phyloP scores from a whole-genome alignment of 495 filamentous ascomycete species.

The Xylaria telfairii region DNA sequence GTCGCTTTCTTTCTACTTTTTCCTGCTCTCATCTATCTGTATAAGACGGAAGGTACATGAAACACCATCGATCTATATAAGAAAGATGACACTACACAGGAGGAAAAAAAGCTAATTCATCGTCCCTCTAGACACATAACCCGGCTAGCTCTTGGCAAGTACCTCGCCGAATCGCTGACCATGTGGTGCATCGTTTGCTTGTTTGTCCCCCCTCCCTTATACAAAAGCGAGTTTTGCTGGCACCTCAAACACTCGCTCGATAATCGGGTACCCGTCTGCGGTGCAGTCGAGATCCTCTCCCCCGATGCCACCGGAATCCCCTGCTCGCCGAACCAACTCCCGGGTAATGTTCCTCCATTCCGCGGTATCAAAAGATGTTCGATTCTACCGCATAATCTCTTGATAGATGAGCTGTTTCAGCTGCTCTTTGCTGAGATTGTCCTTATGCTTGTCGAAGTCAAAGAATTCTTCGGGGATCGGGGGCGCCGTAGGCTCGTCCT shows the following conservation, averaged over 20 bases:
- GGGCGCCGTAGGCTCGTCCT: conserved; percentile 95
- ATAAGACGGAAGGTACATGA: not conserved
- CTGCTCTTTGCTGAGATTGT: conserved; percentile 97
- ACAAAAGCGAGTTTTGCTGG: conserved; percentile 15
- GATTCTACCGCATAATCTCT: conserved; percentile 92
- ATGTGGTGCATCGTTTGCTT: conserved; percentile 13
- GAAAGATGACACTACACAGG: conserved; percentile 1
- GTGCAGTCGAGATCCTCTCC: not conserved
- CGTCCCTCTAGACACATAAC: not conserved
- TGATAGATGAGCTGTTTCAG: conserved; percentile 96
- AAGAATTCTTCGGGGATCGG: conserved; percentile 99
- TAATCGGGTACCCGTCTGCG: not conserved
- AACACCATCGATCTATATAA: not conserved
- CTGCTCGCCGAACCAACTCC: conserved; percentile 6
- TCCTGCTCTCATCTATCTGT: not conserved
- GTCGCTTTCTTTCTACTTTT: conserved; percentile 14
- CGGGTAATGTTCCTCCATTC: not conserved
- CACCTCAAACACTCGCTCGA: conserved; percentile 19
- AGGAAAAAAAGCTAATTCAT: not conserved
- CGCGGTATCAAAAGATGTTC: not conserved
- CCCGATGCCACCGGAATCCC: not conserved
- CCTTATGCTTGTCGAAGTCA: conserved; percentile 99
- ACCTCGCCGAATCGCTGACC: conserved; percentile 8
- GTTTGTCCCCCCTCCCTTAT: conserved; percentile 1
- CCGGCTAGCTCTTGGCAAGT: not conserved